Conservation (phyloP, 495 filamentous ascomycete species). For the Pyronema domesticum region DNA sequence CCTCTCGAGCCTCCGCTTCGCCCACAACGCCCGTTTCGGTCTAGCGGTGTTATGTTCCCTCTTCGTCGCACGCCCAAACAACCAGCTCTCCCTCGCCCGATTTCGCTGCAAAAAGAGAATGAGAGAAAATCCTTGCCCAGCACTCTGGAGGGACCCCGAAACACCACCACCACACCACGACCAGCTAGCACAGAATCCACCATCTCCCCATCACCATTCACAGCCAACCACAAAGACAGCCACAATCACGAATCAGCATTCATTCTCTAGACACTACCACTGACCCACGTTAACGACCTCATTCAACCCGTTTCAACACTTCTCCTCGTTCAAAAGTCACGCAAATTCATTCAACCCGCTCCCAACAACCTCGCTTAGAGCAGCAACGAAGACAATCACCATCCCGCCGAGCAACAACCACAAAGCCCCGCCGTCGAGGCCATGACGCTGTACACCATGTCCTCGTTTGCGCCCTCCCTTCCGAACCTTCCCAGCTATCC, state of each 20-base stretch:
- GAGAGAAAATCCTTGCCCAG: neutral
- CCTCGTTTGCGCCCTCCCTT: neutral
- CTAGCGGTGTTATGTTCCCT: neutral
- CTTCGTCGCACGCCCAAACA: neutral
- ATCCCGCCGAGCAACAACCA: neutral
- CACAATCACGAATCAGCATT: neutral
- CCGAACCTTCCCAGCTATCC: neutral
- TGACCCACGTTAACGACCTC: neutral
- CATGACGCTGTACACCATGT: neutral
- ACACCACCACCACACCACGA: neutral
- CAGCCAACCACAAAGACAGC: neutral
- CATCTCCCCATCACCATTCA: neutral
- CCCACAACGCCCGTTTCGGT: neutral
- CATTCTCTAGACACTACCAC: neutral
- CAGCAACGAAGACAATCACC: neutral
- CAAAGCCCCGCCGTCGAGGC: neutral
- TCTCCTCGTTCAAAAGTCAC: neutral
- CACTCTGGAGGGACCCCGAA: no score
- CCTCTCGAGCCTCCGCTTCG: no score
- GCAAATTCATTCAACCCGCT: neutral
- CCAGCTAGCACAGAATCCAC: neutral
- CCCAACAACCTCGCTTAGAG: neutral
- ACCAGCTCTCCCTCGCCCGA: neutral
- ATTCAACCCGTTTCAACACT: neutral
- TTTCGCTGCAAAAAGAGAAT: no score